Conservation (phyloP, 257 asterid species). For the Ocimum tenuiflorum region DNA sequence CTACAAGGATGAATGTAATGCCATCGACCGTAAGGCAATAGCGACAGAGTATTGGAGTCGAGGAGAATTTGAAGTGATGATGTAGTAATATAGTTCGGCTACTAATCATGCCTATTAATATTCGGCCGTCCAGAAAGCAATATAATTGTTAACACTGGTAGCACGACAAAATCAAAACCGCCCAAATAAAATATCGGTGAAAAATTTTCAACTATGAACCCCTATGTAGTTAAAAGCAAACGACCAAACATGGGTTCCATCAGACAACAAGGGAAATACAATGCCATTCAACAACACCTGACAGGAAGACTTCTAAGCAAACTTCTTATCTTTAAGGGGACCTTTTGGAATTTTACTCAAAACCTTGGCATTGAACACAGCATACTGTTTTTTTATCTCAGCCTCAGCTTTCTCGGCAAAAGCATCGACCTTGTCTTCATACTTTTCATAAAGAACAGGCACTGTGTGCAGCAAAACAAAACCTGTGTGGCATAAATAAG, state of each 20-base stretch:
- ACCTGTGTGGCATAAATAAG: conserved; percentile 29
- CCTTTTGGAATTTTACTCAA: conserved; percentile 75
- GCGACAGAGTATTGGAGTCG: too few species aligned
- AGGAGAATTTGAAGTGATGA: background rate
- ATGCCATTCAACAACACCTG: conserved; percentile 17
- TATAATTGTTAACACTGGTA: conserved; percentile 1
- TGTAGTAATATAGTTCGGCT: background rate
- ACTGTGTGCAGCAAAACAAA: conserved; percentile 62
- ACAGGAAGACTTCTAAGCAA: conserved; percentile 25
- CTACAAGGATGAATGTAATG: too few species aligned
- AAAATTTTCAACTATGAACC: conserved; percentile 26
- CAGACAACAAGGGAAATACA: conserved; percentile 15
- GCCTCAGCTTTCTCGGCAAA: conserved; percentile 81
- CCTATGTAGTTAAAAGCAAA: conserved; percentile 21
- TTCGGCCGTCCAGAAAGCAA: background rate
- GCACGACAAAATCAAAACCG: conserved; percentile 24
- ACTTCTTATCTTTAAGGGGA: conserved; percentile 50
- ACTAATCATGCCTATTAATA: background rate
- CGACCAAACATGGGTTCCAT: conserved; percentile 30
- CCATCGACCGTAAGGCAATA: too few species aligned
- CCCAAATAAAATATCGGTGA: conserved; percentile 20
- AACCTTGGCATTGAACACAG: conserved; percentile 57
- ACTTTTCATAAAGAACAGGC: conserved; percentile 73
- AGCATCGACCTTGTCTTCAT: conserved; percentile 73
- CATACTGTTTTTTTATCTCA: conserved; percentile 78